These are phyloP conservation scores for Paramecium octaurelia DNA, from an alignment of 73 alveolate species.

Conservation along the genomic window DNA sequence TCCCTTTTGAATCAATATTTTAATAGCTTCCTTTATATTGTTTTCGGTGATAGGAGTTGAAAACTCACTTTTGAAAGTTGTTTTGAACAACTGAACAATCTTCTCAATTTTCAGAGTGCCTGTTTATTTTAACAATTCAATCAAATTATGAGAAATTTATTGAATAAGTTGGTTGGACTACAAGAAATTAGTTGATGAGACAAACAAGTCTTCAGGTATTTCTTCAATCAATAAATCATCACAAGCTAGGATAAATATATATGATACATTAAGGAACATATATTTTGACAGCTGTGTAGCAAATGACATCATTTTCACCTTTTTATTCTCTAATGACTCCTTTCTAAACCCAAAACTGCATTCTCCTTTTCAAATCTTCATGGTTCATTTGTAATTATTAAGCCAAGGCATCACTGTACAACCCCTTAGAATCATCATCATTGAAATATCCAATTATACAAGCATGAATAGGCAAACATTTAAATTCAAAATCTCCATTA, in stretches of 20 bases:
- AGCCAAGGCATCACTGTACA: background rate
- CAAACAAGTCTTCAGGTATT: conserved; percentile 44
- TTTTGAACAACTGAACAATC: background rate
- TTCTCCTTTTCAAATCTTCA: conserved; percentile 49
- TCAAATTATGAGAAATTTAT: background rate
- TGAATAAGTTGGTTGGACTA: background rate
- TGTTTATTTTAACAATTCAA: conserved; percentile 1
- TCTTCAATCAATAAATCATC: conserved; percentile 18
- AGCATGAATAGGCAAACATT: conserved; percentile 61
- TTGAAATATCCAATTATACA: conserved; percentile 48
- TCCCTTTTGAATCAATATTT: conserved; percentile 30
- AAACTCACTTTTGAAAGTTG: conserved; percentile 25
- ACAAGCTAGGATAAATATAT: background rate
- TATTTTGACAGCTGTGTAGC: background rate
- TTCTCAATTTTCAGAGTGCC: conserved; percentile 3
- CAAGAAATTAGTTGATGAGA: background rate
- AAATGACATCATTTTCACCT: background rate
- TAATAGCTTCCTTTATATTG: conserved; percentile 30
- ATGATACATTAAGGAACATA: background rate
- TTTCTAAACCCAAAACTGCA: conserved; percentile 55
- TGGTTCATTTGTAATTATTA: conserved; percentile 29
- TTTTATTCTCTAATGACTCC: conserved; percentile 55
- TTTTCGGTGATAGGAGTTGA: conserved; percentile 23
- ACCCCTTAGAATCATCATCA: conserved; percentile 45
- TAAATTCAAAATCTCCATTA: conserved; percentile 61